Evolutionary conservation across 495 filamentous ascomycete species (phyloP).

Genomic region (Podospora pseudopauciseta): DNA sequence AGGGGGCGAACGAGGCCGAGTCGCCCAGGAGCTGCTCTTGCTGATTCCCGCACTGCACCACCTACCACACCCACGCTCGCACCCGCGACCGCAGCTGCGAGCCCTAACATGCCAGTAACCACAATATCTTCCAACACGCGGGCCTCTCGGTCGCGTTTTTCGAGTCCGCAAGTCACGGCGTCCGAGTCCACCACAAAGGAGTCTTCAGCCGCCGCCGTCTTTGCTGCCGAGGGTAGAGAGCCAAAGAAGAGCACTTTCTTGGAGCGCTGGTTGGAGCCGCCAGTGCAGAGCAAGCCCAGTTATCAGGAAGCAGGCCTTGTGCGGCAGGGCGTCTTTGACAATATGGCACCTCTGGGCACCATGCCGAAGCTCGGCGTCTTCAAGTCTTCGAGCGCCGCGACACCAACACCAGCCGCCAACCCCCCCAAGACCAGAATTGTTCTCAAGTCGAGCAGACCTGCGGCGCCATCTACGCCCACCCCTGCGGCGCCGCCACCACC

Average conservation of each 20-base stretch:
- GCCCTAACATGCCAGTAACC: conserved; percentile 29
- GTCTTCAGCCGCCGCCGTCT: conserved; percentile 5
- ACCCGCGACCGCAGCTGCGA: conserved; percentile 6
- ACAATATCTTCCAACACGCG: conserved; percentile 30
- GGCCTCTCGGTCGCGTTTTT: conserved; percentile 50
- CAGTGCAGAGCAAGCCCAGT: conserved; percentile 61
- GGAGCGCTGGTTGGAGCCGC: conserved; percentile 69
- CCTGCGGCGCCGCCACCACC: conserved; percentile 24
- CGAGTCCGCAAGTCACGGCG: conserved; percentile 50
- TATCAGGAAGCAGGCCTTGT: conserved; percentile 64
- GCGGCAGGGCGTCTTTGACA: conserved; percentile 60
- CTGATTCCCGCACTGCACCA: conserved; percentile 8
- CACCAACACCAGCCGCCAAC: background rate
- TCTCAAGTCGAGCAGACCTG: conserved; percentile 32
- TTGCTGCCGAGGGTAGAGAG: conserved; percentile 26
- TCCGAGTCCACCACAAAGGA: conserved; percentile 28
- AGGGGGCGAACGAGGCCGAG: conserved; percentile 27
- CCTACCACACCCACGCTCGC: conserved; percentile 2
- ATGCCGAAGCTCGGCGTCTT: conserved; percentile 51
- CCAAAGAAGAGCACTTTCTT: conserved; percentile 36
- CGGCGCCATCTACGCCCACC: conserved; percentile 18
- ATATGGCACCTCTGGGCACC: conserved; percentile 66
- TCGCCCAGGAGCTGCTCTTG: conserved; percentile 9
- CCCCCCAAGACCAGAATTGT: conserved; percentile 38
- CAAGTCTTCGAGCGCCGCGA: conserved; percentile 32